Evolutionary conservation across 108 stramenopile species (phyloP).

Genomic region (Cylindrotheca closterium): DNA sequence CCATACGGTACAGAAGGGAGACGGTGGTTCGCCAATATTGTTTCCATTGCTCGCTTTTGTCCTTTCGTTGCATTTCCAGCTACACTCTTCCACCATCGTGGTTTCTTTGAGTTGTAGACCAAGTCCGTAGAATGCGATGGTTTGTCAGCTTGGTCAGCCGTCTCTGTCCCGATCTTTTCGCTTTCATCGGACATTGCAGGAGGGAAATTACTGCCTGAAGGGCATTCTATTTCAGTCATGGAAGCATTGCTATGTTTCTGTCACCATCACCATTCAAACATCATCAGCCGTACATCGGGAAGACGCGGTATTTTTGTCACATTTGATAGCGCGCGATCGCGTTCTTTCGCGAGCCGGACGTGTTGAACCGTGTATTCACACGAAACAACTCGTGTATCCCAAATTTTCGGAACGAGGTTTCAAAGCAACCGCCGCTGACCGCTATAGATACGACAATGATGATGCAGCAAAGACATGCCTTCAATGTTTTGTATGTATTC

Average conservation of each 20-base stretch:
- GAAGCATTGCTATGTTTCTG: not conserved
- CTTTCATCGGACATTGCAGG: not conserved
- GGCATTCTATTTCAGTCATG: not conserved
- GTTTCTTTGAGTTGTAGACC: slow-evolving; percentile 47
- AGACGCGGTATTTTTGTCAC: too few relatives aligned
- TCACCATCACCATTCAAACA: not conserved
- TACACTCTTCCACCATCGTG: slow-evolving; percentile 70
- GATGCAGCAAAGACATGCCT: too few relatives aligned
- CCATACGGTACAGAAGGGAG: slow-evolving; percentile 21
- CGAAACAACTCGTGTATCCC: too few relatives aligned
- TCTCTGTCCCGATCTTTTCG: not conserved
- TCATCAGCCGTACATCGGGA: not conserved
- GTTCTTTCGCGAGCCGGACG: too few relatives aligned
- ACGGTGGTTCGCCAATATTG: slow-evolving; percentile 36
- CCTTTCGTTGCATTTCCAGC: slow-evolving; percentile 56
- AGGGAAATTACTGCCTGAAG: too few relatives aligned
- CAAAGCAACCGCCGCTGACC: too few relatives aligned
- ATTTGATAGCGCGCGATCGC: too few relatives aligned
- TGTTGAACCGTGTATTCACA: too few relatives aligned
- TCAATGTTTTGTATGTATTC: too few relatives aligned
- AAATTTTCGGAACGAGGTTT: too few relatives aligned
- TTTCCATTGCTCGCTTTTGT: slow-evolving; percentile 53
- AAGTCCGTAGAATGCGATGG: not conserved
- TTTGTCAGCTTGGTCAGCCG: not conserved
- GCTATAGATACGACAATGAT: too few relatives aligned